Percentiles rank a stretch among this genome's conserved stretches.
These are phyloP conservation scores for Epichloe typhina DNA, from an alignment of 2,329 filamentous ascomycete genomes.

Conservation along the genomic window DNA sequence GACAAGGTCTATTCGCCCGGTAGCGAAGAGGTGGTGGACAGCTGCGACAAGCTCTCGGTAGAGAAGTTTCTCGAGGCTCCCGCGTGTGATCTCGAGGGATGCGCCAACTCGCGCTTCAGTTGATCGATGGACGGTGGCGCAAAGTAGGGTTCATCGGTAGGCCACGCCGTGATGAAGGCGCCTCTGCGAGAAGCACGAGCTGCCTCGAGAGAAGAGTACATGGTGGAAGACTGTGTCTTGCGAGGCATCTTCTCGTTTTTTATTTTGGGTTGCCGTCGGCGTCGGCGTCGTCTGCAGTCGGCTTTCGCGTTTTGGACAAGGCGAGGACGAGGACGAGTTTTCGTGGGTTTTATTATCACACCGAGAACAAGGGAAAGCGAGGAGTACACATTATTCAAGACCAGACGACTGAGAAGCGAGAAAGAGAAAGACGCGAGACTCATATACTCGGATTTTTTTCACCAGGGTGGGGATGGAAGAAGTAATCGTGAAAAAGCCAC, in stretches of 20 bases:
- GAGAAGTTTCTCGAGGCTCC: neutral
- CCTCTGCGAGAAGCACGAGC: slow-evolving; percentile 12
- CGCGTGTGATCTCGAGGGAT: neutral
- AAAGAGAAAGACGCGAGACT: neutral
- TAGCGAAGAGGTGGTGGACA: neutral
- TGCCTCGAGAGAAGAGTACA: slow-evolving; percentile 14
- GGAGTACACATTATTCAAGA: too few relatives aligned
- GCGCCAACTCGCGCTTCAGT: neutral
- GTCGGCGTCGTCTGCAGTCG: neutral
- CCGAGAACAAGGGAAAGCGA: too few relatives aligned
- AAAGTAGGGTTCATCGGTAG: slow-evolving; percentile 13
- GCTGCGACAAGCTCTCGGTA: neutral
- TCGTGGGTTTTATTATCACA: neutral
- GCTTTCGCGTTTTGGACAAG: neutral
- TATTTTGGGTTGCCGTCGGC: neutral
- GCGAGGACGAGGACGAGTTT: neutral
- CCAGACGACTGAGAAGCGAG: neutral
- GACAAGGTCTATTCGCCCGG: neutral
- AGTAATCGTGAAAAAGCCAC: too few relatives aligned
- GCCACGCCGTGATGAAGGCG: slow-evolving; percentile 17
- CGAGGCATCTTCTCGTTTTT: neutral
- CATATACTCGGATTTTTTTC: neutral
- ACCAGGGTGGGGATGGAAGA: too few relatives aligned
- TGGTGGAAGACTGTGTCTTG: neutral
- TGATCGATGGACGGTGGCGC: slow-evolving; percentile 4